These are phyloP conservation scores for Rhizopus microsporus DNA, from an alignment of 371 early-diverging fungal species.

Conservation along the genomic window DNA sequence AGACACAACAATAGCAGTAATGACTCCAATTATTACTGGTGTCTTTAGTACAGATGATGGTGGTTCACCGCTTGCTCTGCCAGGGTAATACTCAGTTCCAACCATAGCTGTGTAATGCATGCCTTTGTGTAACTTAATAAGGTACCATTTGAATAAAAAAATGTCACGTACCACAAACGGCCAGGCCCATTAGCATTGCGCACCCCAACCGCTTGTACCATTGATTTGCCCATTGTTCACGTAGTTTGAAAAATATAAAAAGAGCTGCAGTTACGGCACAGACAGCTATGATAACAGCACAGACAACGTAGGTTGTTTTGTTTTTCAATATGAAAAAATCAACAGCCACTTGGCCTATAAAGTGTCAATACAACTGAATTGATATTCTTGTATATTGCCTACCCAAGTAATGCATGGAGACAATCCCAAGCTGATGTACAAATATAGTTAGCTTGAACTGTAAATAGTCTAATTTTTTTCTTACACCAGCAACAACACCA, in stretches of 20 bases:
- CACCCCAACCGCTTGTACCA: constrained; percentile 52
- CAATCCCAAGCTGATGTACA: constrained; percentile 35
- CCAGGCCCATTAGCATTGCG: constrained; percentile 44
- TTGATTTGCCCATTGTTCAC: constrained; percentile 45
- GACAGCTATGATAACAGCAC: constrained; percentile 39
- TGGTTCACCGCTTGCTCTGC: constrained; percentile 12
- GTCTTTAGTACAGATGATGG: constrained; percentile 30
- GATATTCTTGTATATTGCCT: constrained; percentile 3
- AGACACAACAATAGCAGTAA: constrained; percentile 38
- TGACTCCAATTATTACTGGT: constrained; percentile 39
- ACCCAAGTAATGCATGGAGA: constrained; percentile 50
- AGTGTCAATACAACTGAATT: neutral
- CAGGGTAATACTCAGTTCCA: constrained; percentile 38
- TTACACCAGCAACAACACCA: constrained; percentile 48
- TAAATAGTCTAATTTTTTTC: neutral
- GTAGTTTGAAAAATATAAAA: constrained; percentile 46
- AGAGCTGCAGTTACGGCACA: constrained; percentile 37
- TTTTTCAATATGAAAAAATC: constrained; percentile 33
- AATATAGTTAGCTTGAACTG: neutral
- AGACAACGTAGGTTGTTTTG: constrained; percentile 24
- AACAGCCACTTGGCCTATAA: constrained; percentile 47
- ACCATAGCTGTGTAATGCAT: constrained; percentile 52
- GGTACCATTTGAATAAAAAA: neutral
- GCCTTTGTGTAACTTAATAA: constrained; percentile 20
- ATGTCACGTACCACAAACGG: constrained; percentile 39